phyloP scores from a whole-genome alignment of 164 flowering plant genomes.

The Liriodendron chinense region DNA sequence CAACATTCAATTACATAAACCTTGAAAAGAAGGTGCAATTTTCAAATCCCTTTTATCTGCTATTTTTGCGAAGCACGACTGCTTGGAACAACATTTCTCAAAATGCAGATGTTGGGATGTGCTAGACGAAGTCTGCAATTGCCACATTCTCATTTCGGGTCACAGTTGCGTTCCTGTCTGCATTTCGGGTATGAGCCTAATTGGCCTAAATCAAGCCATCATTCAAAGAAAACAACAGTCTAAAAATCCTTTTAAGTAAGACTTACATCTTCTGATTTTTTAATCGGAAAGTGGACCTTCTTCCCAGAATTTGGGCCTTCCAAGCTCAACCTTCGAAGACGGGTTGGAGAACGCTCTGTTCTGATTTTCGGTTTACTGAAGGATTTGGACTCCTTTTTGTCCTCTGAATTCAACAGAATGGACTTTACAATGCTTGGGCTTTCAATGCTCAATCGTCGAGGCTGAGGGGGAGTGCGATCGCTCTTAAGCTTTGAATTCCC shows the following conservation, averaged over 20 bases:
- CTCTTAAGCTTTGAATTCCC: slow-evolving; percentile 13
- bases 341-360: slow-evolving; percentile 1
- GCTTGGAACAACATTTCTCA: neutral
- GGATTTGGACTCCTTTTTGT: neutral
- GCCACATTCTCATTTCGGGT: too few species aligned
- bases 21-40: neutral
- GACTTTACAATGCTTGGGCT: slow-evolving; percentile 14
- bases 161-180: neutral
- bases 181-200: neutral
- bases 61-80: too few species aligned
- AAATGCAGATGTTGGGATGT: neutral
- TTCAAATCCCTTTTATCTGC: too few species aligned
- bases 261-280: neutral
- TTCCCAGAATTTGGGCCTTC: neutral
- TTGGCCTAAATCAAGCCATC: neutral
- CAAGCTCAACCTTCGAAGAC: slow-evolving; percentile 1
- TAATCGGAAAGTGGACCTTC: neutral
- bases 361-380: neutral
- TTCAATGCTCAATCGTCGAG: slow-evolving; percentile 42
- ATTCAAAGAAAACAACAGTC: neutral
- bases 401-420: slow-evolving; percentile 9
- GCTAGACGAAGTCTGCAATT: too few species aligned
- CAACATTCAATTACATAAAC: neutral
- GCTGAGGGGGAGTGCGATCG: slow-evolving; percentile 43
- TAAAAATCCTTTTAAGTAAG: too few species aligned